Evolutionary conservation across 148 eudicot genomes (phyloP), one percentile per base, ranked within the genome.

Genomic region (Rhododendron henanense): DNA sequence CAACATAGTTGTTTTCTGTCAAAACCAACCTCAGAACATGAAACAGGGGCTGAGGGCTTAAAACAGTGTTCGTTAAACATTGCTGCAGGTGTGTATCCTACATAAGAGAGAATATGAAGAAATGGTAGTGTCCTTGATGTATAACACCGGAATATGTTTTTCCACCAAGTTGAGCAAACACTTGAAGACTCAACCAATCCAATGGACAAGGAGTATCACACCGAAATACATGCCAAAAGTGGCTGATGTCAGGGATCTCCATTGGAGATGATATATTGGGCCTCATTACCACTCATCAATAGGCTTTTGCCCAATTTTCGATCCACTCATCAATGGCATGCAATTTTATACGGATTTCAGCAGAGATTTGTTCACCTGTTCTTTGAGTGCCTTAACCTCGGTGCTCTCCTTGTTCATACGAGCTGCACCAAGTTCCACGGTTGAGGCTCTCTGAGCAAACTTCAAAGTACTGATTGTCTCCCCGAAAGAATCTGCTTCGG

Each of bases 371-470:
- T 71, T 57, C 80, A 91, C 98, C 96, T 94, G 91, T 88, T 93
- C 91, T 89, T 93, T 93, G 23, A 96, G 95, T 69, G 92, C 94
- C 88, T 90, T 86, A 76, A 95, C 93, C 84, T 96, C 98, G 23
- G 67, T 84, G 87, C 90, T 93, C 89, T 91, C 93, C 87, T 93
- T 96, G 88, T 95, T 93, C 25, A 88, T 85, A 79, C 89, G 87
- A 87, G 95, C 91, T 81, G 94, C 93, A 78, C 98, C 98, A 73
- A 96, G 98, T 81, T 96, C 99, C 37, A 94, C 93, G 48, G 92
- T 89, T n/a, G 96, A 95, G 85, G 90, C 93, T 90, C 94, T 92
- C 89, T 95, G 98, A 21, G 98, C 94, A 90, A 96, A 96, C 81
- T 89, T 96, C 67, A 96, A 84, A 44, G 99, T 95, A 83, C 93